These are phyloP conservation scores for Ogataea corticis DNA, from an alignment of 805 yeast genomes.

Conservation along the genomic window DNA sequence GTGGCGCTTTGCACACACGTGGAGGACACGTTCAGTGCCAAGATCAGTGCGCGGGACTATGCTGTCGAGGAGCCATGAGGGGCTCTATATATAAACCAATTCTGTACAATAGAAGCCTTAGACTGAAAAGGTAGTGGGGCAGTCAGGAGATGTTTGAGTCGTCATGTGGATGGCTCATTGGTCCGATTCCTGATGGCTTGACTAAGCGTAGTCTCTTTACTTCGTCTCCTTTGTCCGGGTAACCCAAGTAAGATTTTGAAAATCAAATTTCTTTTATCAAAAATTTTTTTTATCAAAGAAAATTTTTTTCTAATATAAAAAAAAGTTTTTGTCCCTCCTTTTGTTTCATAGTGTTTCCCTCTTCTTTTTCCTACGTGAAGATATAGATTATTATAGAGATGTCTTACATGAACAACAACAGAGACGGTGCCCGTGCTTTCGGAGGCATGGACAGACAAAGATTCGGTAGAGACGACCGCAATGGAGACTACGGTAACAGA, in stretches of 20 bases:
- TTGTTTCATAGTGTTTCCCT: slow-evolving; percentile 6
- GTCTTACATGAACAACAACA: slow-evolving; percentile 44
- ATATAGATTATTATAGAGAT: slow-evolving; percentile 25
- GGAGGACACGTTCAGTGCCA: slow-evolving; percentile 74
- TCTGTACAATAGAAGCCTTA: slow-evolving; percentile 6
- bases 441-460: slow-evolving; percentile 41
- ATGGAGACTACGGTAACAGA: slow-evolving; percentile 32
- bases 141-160: too few species aligned
- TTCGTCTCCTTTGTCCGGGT: slow-evolving; percentile 4
- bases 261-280: background rate
- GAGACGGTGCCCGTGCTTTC: slow-evolving; percentile 34
- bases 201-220: too few species aligned
- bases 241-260: slow-evolving; percentile 3
- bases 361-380: background rate
- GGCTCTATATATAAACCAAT: background rate
- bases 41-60: slow-evolving; percentile 58
- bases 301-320: slow-evolving; percentile 1
- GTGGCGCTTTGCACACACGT: slow-evolving; percentile 79
- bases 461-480: slow-evolving; percentile 38
- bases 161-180: too few species aligned
- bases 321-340: background rate
- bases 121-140: too few species aligned
- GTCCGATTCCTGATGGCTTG: too few species aligned
- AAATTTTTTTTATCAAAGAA: slow-evolving; percentile 2
- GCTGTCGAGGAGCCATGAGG: slow-evolving; percentile 48